A percentile compares a stretch with the other conserved stretches of the same genome.
Evolutionary conservation across 768 basidiomycete species (phyloP).

Genomic region (Serendipita vermifera): DNA sequence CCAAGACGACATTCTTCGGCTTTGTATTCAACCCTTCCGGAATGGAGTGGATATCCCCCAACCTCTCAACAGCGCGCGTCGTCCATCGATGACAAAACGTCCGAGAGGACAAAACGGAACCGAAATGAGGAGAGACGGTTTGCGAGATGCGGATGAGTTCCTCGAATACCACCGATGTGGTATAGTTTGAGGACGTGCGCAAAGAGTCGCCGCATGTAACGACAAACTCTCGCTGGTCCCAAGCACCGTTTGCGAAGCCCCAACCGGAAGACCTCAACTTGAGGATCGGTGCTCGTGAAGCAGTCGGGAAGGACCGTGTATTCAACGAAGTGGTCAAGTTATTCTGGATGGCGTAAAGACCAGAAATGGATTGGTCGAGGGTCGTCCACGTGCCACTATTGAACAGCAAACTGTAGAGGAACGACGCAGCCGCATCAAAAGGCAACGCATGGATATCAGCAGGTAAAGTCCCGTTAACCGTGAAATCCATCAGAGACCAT

Average conservation of each 20-base stretch:
- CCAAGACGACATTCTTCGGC: not conserved
- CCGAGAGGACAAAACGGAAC: not conserved
- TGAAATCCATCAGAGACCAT: not conserved
- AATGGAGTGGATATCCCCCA: no score
- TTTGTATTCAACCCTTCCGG: not conserved
- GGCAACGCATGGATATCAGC: not conserved
- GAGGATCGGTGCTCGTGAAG: no score
- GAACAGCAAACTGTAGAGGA: not conserved
- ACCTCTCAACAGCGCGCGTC: not conserved
- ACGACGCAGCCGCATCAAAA: not conserved
- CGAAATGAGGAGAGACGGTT: not conserved
- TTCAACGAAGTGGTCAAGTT: no score
- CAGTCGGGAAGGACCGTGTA: no score
- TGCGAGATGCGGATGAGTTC: not conserved
- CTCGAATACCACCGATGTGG: no score
- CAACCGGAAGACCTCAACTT: no score
- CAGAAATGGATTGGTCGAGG: not conserved
- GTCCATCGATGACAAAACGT: not conserved
- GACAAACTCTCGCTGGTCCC: not conserved
- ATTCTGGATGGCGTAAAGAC: not conserved
- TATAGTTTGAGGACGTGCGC: not conserved
- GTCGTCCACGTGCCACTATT: not conserved
- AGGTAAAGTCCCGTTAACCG: not conserved
- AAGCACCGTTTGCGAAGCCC: not conserved
- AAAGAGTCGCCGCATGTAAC: not conserved